Evolutionary conservation across 768 basidiomycete genomes (phyloP).

Genomic region (Suillus luteus): DNA sequence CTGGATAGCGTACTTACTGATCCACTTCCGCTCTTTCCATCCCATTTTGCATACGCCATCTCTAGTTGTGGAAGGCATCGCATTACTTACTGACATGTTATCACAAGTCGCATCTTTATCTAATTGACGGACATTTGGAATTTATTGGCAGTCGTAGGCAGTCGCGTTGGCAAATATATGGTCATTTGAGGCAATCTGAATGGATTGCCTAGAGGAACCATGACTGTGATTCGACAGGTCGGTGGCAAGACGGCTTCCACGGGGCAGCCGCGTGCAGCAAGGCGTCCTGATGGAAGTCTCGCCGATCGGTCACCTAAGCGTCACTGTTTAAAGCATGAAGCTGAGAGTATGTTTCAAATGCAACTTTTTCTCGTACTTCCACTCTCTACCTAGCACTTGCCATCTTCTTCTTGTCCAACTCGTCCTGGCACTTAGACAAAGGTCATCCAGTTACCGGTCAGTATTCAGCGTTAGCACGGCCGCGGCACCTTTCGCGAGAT

Average conservation of each 20-base stretch:
- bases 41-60: conserved; percentile 17
- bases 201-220: conserved; percentile 20
- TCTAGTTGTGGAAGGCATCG: conserved; percentile 26
- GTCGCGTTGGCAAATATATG: conserved; percentile 18
- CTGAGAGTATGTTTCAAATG: conserved; percentile 9
- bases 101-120: conserved; percentile 32
- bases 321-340: conserved; percentile 9
- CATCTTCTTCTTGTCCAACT: neutral
- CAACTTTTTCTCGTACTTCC: conserved; percentile 6
- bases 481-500: conserved; percentile 7
- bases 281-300: conserved; percentile 30
- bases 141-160: conserved; percentile 18
- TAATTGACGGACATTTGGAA: conserved; percentile 40
- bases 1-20: conserved; percentile 24
- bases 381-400: conserved; percentile 1
- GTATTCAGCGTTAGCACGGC: neutral
- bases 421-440: neutral
- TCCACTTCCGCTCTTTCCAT: conserved; percentile 14
- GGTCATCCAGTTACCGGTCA: neutral
- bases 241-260: conserved; percentile 26
- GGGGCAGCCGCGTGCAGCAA: conserved; percentile 31
- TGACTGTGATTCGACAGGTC: conserved; percentile 15
- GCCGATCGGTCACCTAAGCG: conserved; percentile 18
- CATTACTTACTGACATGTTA: conserved; percentile 23
- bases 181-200: conserved; percentile 28